Evolutionary conservation across 2,329 filamentous ascomycete genomes (phyloP).

Genomic region (Domatiomyces globalis): DNA sequence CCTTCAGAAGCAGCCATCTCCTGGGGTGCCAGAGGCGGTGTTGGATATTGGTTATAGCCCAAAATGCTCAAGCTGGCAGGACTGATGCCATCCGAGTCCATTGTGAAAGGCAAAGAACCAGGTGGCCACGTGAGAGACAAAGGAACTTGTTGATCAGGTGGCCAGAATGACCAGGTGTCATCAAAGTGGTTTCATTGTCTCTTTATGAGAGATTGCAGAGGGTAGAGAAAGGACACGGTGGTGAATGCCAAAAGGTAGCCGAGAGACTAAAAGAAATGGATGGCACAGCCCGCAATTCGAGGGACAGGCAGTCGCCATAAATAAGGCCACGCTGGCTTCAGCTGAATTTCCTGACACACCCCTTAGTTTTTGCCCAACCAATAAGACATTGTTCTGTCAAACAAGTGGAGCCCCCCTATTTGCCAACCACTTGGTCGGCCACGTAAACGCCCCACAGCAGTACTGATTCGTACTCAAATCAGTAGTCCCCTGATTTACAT

Average conservation of each 20-base stretch:
- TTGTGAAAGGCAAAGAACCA: conserved; percentile 4
- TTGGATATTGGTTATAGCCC: conserved; percentile 10
- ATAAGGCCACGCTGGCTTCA: neutral
- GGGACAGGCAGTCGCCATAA: neutral
- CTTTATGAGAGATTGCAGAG: neutral
- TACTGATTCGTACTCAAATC: too few relatives aligned
- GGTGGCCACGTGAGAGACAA: conserved; percentile 4
- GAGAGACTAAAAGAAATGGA: neutral
- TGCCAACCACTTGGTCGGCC: neutral
- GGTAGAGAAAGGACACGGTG: neutral
- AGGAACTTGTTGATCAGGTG: conserved; percentile 2
- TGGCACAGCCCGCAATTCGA: neutral
- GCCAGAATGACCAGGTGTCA: conserved; percentile 16
- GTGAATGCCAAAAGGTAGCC: neutral
- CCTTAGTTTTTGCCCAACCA: neutral
- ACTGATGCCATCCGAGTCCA: conserved; percentile 7
- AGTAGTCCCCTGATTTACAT: too few relatives aligned
- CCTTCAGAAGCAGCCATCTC: conserved; percentile 9
- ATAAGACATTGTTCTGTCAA: neutral
- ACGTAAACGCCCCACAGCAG: too few relatives aligned
- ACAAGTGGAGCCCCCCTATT: neutral
- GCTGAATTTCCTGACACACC: neutral
- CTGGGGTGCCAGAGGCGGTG: conserved; percentile 11
- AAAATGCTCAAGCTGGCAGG: conserved; percentile 7
- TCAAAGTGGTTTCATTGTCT: conserved; percentile 12